Evolutionary conservation across 2,329 filamentous ascomycete species (phyloP), one percentile per base, ranked within the genome.

Genomic region (Talaromyces atroroseus): DNA sequence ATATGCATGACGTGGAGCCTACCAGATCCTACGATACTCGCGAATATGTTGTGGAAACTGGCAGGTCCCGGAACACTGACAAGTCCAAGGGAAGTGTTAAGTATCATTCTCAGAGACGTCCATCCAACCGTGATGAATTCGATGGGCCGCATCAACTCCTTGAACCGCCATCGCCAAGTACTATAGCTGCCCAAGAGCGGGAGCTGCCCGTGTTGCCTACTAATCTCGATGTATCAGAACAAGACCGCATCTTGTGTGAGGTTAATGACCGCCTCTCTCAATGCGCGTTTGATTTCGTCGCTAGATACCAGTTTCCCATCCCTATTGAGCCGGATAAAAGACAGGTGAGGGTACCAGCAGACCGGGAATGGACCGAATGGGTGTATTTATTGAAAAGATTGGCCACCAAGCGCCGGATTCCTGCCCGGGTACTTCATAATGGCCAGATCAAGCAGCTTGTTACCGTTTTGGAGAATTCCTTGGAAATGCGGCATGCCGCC

Each of bases 371-470:
- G 90, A 92, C 89, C 47, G 90, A 95, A 74, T 95, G 90, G 90
- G 90, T 92, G 56, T 90, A 92, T 71, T 81, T 95, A 58, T 79
- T 95, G 63, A 94, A 94, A 75, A 82, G 89, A 50, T 81, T 95
- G 58, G 90, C 90, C 32, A 95, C 90, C 34, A 94, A 92, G 76
- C 82, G 90, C 62, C 84, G 90, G 60, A 92, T 95, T 63, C 90
- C 90, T 5, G 88, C 90, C 48, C 81, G 89, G 56, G 88, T 94
- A 20, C 78, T 95, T 45, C 94, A 92, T 77, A 89, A 94, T 70
- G 88, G 89, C 58, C 90, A 95, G 74, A 95, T 95, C 74, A 94
- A 92, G 75, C 89, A 94, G 72, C 85, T 95, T 72, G 88, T 94
- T 62, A 94, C 90, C 44, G 88, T 94, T 29, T 76, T 95, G 65